Evolutionary conservation across 2,329 filamentous ascomycete species (phyloP).

Genomic region (Aaosphaeria arxii): DNA sequence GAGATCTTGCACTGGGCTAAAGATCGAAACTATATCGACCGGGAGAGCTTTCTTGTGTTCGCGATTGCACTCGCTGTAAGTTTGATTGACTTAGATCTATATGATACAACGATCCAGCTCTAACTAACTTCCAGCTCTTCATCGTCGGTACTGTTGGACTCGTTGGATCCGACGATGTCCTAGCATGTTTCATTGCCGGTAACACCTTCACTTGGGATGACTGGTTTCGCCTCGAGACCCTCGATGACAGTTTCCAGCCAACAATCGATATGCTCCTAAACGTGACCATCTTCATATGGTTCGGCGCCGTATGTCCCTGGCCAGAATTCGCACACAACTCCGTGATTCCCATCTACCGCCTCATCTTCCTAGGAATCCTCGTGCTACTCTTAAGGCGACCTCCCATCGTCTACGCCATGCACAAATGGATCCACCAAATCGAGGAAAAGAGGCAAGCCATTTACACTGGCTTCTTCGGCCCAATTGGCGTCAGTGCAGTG

Average conservation of each 20-base stretch:
- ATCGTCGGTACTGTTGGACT: constrained; percentile 83
- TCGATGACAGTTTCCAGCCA: constrained; percentile 88
- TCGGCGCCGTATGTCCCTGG: constrained; percentile 84
- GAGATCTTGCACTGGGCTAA: constrained; percentile 82
- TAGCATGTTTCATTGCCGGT: constrained; percentile 89
- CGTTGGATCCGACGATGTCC: constrained; percentile 82
- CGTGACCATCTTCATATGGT: constrained; percentile 86
- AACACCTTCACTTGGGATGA: constrained; percentile 92
- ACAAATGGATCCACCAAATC: constrained; percentile 77
- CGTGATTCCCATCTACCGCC: constrained; percentile 69
- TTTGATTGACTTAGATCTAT: constrained; percentile 6
- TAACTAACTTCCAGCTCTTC: constrained; percentile 57
- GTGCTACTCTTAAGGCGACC: constrained; percentile 75
- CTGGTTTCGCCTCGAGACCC: constrained; percentile 86
- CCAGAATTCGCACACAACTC: constrained; percentile 62
- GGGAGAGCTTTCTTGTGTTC: constrained; percentile 85
- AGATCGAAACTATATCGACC: constrained; percentile 75
- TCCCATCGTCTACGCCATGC: constrained; percentile 71
- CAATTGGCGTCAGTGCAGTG: constrained; percentile 84
- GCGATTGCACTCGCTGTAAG: constrained; percentile 73
- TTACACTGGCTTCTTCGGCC: constrained; percentile 91
- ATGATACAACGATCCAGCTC: not conserved
- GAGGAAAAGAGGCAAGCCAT: constrained; percentile 69
- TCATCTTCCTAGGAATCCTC: constrained; percentile 70
- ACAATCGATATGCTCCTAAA: constrained; percentile 96